A percentile compares a stretch with the other conserved stretches of the same genome.
Evolutionary conservation across 345 rosid species (phyloP).

Genomic region (Populus pruinosa): DNA sequence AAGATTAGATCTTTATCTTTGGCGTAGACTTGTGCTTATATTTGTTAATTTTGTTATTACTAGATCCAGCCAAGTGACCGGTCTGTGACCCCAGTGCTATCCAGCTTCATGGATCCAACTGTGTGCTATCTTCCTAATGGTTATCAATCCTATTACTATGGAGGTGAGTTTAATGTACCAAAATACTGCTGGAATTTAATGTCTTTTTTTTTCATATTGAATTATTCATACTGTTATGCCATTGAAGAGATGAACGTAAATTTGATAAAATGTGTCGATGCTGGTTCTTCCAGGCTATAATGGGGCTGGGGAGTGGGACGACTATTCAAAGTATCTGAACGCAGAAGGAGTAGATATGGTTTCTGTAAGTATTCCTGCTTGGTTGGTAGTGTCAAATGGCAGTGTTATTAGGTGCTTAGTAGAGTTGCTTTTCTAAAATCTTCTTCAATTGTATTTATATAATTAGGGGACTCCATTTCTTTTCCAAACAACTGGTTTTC

Average conservation of each 20-base stretch:
- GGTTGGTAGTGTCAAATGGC: not conserved
- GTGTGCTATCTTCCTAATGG: constrained; percentile 63
- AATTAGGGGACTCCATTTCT: not conserved
- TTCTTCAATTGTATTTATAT: not conserved
- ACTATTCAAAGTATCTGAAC: constrained; percentile 49
- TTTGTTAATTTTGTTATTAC: constrained; percentile 33
- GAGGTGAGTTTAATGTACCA: constrained; percentile 30
- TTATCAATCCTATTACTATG: constrained; percentile 54
- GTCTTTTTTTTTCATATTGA: not conserved
- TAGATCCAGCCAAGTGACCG: constrained; percentile 63
- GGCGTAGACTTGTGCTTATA: constrained; percentile 8
- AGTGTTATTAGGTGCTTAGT: not conserved
- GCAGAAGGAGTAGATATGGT: constrained; percentile 70
- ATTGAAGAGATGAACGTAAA: not conserved
- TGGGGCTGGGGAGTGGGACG: constrained; percentile 70
- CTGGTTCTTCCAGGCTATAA: constrained; percentile 41
- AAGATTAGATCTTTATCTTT: not conserved
- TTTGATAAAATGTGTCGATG: not conserved
- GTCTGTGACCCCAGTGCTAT: constrained; percentile 52
- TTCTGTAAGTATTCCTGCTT: constrained; percentile 40
- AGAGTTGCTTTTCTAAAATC: not conserved
- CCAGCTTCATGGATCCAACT: constrained; percentile 57
- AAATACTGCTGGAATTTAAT: not conserved
- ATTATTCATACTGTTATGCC: not conserved
- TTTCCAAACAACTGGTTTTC: not conserved